A percentile compares a stretch with the other conserved stretches of the same genome.
phyloP scores from a whole-genome alignment of 331 rosid species.

The Acacia concinna region DNA sequence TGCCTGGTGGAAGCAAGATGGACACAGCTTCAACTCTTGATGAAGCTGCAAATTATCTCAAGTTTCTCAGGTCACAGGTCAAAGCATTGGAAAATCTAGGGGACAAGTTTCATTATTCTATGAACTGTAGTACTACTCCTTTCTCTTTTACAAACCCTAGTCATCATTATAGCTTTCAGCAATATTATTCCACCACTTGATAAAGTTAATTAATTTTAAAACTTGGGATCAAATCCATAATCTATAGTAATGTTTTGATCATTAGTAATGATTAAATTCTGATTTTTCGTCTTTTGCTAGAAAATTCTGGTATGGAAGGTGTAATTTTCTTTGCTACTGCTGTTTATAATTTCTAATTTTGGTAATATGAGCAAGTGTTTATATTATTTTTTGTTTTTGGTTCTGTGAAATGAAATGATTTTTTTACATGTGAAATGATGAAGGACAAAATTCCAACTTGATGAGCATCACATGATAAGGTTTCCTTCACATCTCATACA shows the following conservation, averaged over 20 bases:
- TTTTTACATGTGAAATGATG: not conserved
- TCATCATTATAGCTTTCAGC: conserved; percentile 36
- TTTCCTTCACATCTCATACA: not conserved
- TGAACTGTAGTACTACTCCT: conserved; percentile 41
- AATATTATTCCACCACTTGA: conserved; percentile 28
- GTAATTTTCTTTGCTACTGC: conserved; percentile 31
- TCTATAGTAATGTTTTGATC: conserved; percentile 45
- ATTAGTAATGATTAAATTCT: conserved; percentile 47
- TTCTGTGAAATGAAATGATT: conserved; percentile 8
- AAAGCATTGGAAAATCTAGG: conserved; percentile 77
- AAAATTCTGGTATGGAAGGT: conserved; percentile 3
- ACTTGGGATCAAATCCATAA: not conserved
- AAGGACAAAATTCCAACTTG: not conserved
- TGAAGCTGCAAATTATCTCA: conserved; percentile 86
- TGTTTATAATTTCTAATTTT: conserved; percentile 15
- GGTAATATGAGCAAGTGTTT: conserved; percentile 16
- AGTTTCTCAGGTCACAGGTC: conserved; percentile 79
- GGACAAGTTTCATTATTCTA: conserved; percentile 57
- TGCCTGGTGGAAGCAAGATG: conserved; percentile 97
- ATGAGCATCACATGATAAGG: not conserved
- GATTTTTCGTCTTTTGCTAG: not conserved
- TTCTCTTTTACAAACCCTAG: conserved; percentile 27
- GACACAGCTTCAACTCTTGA: conserved; percentile 92
- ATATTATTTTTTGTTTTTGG: conserved; percentile 1
- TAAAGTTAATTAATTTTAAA: not conserved